Percentiles rank a stretch among this genome's conserved stretches.
Evolutionary conservation across 169 alveolate species (phyloP).

Genomic region (Plasmodium gonderi): DNA sequence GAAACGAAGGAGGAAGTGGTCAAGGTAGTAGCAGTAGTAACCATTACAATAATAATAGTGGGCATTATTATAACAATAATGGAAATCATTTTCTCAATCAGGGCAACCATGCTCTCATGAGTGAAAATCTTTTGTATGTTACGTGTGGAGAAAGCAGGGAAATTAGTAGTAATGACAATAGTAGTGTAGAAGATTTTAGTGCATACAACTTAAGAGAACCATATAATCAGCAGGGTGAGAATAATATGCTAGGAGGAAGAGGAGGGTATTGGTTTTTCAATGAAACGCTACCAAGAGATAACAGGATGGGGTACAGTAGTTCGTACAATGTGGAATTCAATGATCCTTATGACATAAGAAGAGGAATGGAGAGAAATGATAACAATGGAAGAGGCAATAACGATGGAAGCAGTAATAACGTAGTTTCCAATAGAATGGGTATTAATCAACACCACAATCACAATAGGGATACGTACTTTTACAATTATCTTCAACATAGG

Average conservation of each 20-base stretch:
- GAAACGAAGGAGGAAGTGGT: background rate
- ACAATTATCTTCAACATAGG: slow-evolving; percentile 25
- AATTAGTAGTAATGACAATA: background rate
- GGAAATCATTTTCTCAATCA: background rate
- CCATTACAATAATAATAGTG: background rate
- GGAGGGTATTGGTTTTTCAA: background rate
- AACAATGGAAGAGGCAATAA: background rate
- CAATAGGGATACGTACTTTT: slow-evolving; percentile 51
- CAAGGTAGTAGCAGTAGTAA: background rate
- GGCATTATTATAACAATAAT: too few species aligned
- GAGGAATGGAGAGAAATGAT: background rate
- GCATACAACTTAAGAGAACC: background rate
- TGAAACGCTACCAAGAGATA: background rate
- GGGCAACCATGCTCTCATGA: background rate
- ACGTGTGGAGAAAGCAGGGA: background rate
- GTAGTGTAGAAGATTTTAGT: background rate
- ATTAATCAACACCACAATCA: background rate
- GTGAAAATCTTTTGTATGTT: background rate
- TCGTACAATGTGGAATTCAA: background rate
- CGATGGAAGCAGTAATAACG: background rate
- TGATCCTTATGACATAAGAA: background rate
- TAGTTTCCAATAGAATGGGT: background rate
- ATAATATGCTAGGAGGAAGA: background rate
- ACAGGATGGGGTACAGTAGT: background rate
- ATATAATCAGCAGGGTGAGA: background rate